phyloP scores from a whole-genome alignment of 1,284 basidiomycete genomes.

The Ceratobasidium sp. region DNA sequence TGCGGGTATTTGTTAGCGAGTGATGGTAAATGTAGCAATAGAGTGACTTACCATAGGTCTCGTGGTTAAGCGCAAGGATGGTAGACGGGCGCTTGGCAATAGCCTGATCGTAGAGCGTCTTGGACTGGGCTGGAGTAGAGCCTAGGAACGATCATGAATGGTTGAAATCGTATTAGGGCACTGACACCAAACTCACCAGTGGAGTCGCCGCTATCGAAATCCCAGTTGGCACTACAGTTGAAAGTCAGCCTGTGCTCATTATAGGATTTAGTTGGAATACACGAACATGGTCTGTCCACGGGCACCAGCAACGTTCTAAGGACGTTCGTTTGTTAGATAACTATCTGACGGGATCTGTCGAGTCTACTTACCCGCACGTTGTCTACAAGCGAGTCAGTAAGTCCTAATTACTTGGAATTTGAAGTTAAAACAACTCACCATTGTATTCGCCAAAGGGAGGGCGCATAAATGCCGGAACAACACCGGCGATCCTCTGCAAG shows the following conservation, averaged over 20 bases:
- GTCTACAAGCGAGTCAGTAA: constrained; percentile 2
- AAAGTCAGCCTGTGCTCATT: background rate
- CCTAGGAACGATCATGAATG: background rate
- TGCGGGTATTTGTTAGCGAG: background rate
- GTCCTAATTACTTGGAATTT: background rate
- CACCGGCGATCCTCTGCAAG: constrained; percentile 42
- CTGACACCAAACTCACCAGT: constrained; percentile 6
- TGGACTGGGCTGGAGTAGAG: constrained; percentile 13
- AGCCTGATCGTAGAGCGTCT: constrained; percentile 9
- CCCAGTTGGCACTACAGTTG: constrained; percentile 39
- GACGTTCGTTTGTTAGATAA: background rate
- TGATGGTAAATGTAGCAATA: background rate
- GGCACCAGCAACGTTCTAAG: constrained; percentile 27
- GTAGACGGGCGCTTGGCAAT: constrained; percentile 27
- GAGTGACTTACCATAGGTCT: constrained; percentile 31
- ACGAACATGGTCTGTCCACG: constrained; percentile 31
- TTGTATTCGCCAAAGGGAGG: constrained; percentile 50
- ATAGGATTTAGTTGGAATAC: too few species aligned
- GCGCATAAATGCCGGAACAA: constrained; percentile 48
- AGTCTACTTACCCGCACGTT: constrained; percentile 17
- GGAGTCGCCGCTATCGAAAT: constrained; percentile 46
- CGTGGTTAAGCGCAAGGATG: constrained; percentile 47
- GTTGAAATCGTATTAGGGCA: background rate
- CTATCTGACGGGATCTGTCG: too few species aligned
- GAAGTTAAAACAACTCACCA: constrained; percentile 35